phyloP scores from a whole-genome alignment of 1,284 basidiomycete genomes.

The Ceratobasidium sp. region DNA sequence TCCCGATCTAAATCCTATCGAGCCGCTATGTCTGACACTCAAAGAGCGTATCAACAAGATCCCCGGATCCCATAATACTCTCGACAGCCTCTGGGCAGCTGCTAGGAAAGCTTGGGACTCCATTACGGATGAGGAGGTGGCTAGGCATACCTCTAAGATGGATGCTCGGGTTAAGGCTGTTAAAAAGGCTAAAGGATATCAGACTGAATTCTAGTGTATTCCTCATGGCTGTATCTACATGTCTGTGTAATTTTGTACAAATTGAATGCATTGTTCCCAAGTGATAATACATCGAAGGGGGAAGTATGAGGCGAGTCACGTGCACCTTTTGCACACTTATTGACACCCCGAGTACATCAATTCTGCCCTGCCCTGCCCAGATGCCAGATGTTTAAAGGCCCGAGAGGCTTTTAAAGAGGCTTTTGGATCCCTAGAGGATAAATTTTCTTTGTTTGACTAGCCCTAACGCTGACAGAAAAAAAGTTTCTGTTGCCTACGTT shows the following conservation, averaged over 20 bases:
- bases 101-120: constrained; percentile 8
- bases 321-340: background rate
- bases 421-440: too few species aligned
- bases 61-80: background rate
- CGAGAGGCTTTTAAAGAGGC: too few species aligned
- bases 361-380: too few species aligned
- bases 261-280: too few species aligned
- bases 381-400: too few species aligned
- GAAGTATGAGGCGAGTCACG: too few species aligned
- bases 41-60: constrained; percentile 7
- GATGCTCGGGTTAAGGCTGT: background rate
- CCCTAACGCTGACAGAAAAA: too few species aligned
- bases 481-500: too few species aligned
- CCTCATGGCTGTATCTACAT: too few species aligned
- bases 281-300: too few species aligned
- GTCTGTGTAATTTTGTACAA: too few species aligned
- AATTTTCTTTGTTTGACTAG: too few species aligned
- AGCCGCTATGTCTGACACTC: constrained; percentile 8
- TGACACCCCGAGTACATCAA: background rate
- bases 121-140: constrained; percentile 7
- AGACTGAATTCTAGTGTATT: background rate
- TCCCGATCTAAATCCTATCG: constrained; percentile 25
- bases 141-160: constrained; percentile 1
- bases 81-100: constrained; percentile 3
- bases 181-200: constrained; percentile 12